Conservation (phyloP, 1,139 yeast genomes). For the Candida smagusa region DNA sequence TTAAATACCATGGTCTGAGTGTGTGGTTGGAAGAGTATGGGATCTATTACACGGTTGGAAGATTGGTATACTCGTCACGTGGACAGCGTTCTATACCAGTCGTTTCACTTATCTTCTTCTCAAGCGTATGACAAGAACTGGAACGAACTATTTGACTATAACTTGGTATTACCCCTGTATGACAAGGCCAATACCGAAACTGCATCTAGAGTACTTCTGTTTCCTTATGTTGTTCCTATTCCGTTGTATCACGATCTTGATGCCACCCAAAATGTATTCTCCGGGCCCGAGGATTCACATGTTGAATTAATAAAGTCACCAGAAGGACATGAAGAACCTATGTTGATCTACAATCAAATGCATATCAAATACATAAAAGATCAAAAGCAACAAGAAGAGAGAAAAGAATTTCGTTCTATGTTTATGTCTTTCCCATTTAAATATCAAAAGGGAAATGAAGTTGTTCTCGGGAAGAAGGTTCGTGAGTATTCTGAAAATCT, state of each 20-base stretch:
- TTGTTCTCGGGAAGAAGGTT: conserved; percentile 20
- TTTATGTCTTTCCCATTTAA: conserved; percentile 40
- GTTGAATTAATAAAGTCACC: conserved; percentile 29
- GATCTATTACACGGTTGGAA: too few species aligned
- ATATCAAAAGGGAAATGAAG: conserved; percentile 30
- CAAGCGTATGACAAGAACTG: conserved; percentile 46
- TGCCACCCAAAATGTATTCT: conserved; percentile 18
- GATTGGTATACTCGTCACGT: too few species aligned
- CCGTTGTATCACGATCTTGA: conserved; percentile 31
- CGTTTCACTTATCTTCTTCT: too few species aligned
- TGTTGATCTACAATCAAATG: conserved; percentile 31
- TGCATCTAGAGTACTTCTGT: conserved; percentile 13
- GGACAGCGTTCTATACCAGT: too few species aligned
- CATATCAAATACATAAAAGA: conserved; percentile 14
- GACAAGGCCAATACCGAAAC: conserved; percentile 3
- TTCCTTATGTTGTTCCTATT: conserved; percentile 30
- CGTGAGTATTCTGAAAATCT: conserved; percentile 12
- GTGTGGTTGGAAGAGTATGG: too few species aligned
- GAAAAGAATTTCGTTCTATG: conserved; percentile 30
- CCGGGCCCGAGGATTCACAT: conserved; percentile 47
- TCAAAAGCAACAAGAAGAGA: too few species aligned
- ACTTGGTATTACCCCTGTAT: conserved; percentile 30
- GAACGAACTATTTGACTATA: conserved; percentile 38
- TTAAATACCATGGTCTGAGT: too few species aligned
- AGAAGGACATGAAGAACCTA: conserved; percentile 35